phyloP scores from a whole-genome alignment of 176 grass and related monocot species.

The Elymus sibiricus region DNA sequence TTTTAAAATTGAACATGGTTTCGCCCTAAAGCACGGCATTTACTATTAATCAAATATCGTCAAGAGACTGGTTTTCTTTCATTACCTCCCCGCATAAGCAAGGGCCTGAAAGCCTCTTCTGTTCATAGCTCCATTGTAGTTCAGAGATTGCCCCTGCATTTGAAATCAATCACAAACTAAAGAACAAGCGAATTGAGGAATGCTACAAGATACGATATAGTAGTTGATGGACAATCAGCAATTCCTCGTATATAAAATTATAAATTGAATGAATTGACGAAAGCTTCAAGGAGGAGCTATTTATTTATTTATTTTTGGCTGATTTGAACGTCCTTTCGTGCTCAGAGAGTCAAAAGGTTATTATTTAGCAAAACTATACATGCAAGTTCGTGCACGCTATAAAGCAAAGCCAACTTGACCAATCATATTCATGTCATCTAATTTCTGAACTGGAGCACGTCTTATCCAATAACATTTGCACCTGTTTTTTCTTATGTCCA shows the following conservation, averaged over 20 bases:
- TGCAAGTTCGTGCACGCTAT: too few species aligned
- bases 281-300: not conserved
- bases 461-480: too few species aligned
- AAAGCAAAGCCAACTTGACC: not conserved
- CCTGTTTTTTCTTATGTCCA: too few species aligned
- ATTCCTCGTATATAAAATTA: too few species aligned
- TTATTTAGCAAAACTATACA: not conserved
- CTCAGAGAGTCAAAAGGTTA: not conserved
- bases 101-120: conserved; percentile 8
- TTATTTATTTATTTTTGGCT: not conserved
- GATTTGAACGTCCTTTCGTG: not conserved
- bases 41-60: not conserved
- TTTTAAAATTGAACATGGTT: not conserved
- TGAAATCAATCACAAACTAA: not conserved
- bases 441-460: too few species aligned
- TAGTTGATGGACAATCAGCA: not conserved
- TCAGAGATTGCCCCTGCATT: conserved; percentile 42
- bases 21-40: not conserved
- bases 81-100: not conserved
- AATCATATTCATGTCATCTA: not conserved
- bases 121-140: not conserved
- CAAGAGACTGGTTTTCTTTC: not conserved
- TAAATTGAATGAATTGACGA: not conserved
- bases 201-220: not conserved
- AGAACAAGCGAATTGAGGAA: not conserved